A percentile compares a stretch with the other conserved stretches of the same genome.
These are phyloP conservation scores for Jasminum sambac DNA, from an alignment of 257 asterid species.

Conservation along the genomic window DNA sequence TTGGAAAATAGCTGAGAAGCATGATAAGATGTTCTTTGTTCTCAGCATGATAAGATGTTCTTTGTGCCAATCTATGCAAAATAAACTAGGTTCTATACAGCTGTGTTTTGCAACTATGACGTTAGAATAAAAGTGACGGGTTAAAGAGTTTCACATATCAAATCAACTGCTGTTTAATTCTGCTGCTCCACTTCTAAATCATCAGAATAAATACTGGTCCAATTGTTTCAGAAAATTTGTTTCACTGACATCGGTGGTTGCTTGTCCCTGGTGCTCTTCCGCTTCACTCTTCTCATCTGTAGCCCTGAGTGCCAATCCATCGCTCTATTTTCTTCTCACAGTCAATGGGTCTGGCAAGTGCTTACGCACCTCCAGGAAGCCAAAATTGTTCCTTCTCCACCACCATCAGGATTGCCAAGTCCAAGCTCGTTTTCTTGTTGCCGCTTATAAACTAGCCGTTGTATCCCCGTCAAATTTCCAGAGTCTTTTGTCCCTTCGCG, in stretches of 20 bases:
- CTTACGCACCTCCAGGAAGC: conserved; percentile 39
- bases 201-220: conserved; percentile 50
- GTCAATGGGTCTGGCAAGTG: conserved; percentile 59
- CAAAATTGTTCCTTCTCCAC: conserved; percentile 41
- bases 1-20: background rate
- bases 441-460: conserved; percentile 56
- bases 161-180: no score
- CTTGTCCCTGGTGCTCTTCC: conserved; percentile 45
- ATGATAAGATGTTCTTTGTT: no score
- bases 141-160: background rate
- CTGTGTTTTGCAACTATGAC: background rate
- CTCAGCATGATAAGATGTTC: background rate
- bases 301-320: conserved; percentile 39
- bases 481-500: conserved; percentile 67
- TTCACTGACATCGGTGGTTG: conserved; percentile 22
- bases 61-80: background rate
- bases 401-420: conserved; percentile 41
- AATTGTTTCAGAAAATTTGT: conserved; percentile 51
- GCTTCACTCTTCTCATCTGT: conserved; percentile 51
- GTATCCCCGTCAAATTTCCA: conserved; percentile 48
- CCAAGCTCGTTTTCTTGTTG: conserved; percentile 53
- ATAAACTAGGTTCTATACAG: background rate
- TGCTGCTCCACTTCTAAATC: conserved; percentile 36
- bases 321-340: conserved; percentile 50
- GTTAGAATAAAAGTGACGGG: background rate